These are phyloP conservation scores for Tricholoma terreum DNA, from an alignment of 768 basidiomycete genomes.

Conservation along the genomic window DNA sequence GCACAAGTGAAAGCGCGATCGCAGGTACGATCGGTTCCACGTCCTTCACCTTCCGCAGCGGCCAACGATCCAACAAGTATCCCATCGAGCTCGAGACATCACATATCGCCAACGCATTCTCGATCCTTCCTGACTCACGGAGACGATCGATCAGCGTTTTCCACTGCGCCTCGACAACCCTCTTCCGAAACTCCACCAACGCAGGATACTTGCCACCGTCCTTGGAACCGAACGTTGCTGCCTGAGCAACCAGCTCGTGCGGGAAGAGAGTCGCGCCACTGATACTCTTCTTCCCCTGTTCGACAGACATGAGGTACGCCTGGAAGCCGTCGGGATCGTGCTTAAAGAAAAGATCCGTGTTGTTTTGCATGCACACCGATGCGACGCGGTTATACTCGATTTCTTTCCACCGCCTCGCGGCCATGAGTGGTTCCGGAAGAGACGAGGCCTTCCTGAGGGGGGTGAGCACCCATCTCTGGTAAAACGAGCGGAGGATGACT, in stretches of 20 bases:
- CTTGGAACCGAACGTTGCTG: slow-evolving; percentile 12
- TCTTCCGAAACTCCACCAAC: slow-evolving; percentile 25
- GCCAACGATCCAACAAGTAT: neutral
- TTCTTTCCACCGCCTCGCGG: slow-evolving; percentile 52
- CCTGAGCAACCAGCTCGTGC: slow-evolving; percentile 52
- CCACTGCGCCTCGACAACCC: slow-evolving; percentile 68
- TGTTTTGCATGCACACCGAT: slow-evolving; percentile 59
- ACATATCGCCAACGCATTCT: slow-evolving; percentile 64
- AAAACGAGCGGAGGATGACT: slow-evolving; percentile 49
- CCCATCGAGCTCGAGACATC: slow-evolving; percentile 81
- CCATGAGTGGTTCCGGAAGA: slow-evolving; percentile 64
- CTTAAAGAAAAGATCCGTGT: slow-evolving; percentile 49
- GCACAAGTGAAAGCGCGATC: slow-evolving; percentile 61
- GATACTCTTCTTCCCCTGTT: slow-evolving; percentile 51
- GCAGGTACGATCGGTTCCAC: slow-evolving; percentile 56
- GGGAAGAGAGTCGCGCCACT: slow-evolving; percentile 69
- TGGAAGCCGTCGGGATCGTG: slow-evolving; percentile 62
- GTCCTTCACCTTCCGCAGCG: neutral
- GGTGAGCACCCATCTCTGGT: slow-evolving; percentile 57
- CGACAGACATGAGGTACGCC: slow-evolving; percentile 53
- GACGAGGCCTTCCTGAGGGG: slow-evolving; percentile 45
- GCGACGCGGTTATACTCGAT: slow-evolving; percentile 59
- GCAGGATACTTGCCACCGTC: slow-evolving; percentile 17
- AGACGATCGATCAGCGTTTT: slow-evolving; percentile 51
- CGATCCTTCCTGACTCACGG: slow-evolving; percentile 51